Evolutionary conservation across 1,284 basidiomycete genomes (phyloP).

Genomic region (Heterobasidion occidentale): DNA sequence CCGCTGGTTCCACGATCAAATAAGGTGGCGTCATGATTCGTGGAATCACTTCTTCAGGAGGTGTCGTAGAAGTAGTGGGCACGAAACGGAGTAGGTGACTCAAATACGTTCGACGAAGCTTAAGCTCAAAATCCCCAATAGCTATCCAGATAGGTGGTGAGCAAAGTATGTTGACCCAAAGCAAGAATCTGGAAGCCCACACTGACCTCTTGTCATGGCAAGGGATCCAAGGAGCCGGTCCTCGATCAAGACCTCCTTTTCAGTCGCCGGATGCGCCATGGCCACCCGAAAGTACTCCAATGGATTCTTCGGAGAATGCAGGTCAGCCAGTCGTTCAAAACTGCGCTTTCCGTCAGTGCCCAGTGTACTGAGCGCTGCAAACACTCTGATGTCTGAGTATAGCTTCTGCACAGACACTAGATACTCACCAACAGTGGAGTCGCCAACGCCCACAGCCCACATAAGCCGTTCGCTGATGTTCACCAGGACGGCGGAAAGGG

Average conservation of each 20-base stretch:
- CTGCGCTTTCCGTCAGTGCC: neutral
- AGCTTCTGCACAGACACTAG: neutral
- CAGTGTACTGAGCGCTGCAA: neutral
- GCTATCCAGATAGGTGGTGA: neutral
- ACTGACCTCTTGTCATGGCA: neutral
- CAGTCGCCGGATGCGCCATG: neutral
- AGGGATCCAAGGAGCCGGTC: neutral
- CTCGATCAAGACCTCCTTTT: neutral
- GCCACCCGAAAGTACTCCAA: neutral
- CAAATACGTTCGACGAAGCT: neutral
- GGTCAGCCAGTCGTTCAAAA: neutral
- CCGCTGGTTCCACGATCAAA: neutral
- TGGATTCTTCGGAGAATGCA: neutral
- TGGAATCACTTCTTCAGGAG: neutral
- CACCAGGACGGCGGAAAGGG: neutral
- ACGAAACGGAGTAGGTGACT: neutral
- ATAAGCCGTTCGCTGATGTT: neutral
- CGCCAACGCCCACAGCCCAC: neutral
- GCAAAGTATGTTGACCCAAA: neutral
- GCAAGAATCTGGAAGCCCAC: neutral
- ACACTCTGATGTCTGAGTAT: neutral
- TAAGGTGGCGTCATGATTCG: neutral
- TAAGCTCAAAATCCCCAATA: neutral
- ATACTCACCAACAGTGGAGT: neutral
- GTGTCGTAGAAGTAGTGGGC: neutral